Conservation (phyloP, 2,329 filamentous ascomycete species). For the Sporothrix brunneoviolacea region DNA sequence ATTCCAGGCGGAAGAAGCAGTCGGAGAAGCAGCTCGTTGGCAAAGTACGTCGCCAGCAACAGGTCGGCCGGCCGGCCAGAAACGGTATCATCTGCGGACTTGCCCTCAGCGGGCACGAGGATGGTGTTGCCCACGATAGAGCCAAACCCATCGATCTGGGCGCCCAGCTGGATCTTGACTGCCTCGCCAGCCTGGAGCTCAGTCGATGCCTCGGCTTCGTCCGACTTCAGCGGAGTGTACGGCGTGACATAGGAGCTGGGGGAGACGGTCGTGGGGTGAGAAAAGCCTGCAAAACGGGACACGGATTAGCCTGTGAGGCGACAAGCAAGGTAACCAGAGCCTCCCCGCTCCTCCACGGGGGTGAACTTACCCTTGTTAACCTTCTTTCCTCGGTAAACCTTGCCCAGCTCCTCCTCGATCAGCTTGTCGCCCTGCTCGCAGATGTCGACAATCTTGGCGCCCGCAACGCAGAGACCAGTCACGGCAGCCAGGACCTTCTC, state of each 20-base stretch:
- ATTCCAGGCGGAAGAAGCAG: constrained; percentile 88
- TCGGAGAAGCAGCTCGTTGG: constrained; percentile 88
- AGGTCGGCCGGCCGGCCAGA: constrained; percentile 79
- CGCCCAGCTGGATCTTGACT: constrained; percentile 97
- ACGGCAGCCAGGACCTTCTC: constrained; percentile 92
- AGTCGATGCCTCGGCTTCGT: constrained; percentile 73
- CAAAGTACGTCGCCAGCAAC: constrained; percentile 84
- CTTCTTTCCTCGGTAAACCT: constrained; percentile 99
- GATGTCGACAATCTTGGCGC: constrained; percentile 86
- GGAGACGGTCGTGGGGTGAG: constrained; percentile 91
- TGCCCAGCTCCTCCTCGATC: constrained; percentile 83
- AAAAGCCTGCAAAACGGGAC: constrained; percentile 59
- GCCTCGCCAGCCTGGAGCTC: constrained; percentile 79
- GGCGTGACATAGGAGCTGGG: constrained; percentile 92
- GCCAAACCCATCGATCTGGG: constrained; percentile 92
- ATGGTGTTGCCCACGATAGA: constrained; percentile 94
- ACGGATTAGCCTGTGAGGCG: too few species aligned
- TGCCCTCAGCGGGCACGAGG: constrained; percentile 58
- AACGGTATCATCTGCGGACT: constrained; percentile 47
- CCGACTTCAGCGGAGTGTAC: constrained; percentile 85
- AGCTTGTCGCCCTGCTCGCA: constrained; percentile 95
- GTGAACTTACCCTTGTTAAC: constrained; percentile 78
- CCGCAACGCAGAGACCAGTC: constrained; percentile 64
- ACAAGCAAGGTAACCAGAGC: neutral
- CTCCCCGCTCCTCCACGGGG: too few species aligned